Evolutionary conservation across 495 filamentous ascomycete genomes (phyloP).

Genomic region (Lophiotrema nucula): DNA sequence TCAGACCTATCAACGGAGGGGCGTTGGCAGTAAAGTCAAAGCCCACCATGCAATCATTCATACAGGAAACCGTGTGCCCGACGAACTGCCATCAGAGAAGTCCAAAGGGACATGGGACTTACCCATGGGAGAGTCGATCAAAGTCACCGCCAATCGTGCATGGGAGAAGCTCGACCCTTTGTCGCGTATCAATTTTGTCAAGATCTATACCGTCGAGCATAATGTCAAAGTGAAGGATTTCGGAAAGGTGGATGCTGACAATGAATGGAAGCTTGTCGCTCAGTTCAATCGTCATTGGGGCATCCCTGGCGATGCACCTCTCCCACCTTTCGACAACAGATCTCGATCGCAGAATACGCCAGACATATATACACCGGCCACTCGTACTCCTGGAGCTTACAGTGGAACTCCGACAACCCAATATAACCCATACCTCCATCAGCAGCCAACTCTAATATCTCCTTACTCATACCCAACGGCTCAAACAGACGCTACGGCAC

Average conservation of each 20-base stretch:
- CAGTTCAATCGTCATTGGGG: conserved; percentile 7
- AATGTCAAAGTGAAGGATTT: conserved; percentile 48
- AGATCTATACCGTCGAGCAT: conserved; percentile 51
- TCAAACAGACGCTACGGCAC: too few relatives aligned
- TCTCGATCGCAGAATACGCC: too few relatives aligned
- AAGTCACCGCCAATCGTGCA: background rate
- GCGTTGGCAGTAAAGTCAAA: conserved; percentile 27
- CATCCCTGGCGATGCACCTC: background rate
- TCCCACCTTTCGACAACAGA: too few relatives aligned
- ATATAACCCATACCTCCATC: too few relatives aligned
- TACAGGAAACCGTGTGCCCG: conserved; percentile 8
- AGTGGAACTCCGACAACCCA: too few relatives aligned
- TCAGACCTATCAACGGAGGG: conserved; percentile 28
- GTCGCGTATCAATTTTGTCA: conserved; percentile 48
- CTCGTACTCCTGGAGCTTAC: too few relatives aligned
- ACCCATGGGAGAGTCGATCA: conserved; percentile 4
- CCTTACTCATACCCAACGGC: too few relatives aligned
- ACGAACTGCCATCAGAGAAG: background rate
- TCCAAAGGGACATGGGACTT: background rate
- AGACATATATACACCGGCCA: too few relatives aligned
- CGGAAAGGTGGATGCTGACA: conserved; percentile 27
- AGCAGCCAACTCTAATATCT: too few relatives aligned
- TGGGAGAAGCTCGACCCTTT: conserved; percentile 25
- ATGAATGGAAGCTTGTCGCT: conserved; percentile 13
- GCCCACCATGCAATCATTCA: conserved; percentile 37